phyloP scores from a whole-genome alignment of 495 filamentous ascomycete species.

The Tuber indicum region DNA sequence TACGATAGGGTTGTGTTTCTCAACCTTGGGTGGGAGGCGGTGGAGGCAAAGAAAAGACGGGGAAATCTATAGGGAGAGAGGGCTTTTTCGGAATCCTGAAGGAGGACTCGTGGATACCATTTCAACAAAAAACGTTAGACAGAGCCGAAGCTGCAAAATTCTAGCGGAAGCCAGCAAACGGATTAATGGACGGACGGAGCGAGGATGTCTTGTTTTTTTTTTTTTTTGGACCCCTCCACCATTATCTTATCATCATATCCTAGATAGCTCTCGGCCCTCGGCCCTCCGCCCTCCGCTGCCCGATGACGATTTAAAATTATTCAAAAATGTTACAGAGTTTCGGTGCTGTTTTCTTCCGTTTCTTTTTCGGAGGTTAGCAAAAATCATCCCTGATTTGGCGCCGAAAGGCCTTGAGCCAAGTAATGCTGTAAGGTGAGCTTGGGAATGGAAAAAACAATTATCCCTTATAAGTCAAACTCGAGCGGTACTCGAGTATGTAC shows the following conservation, averaged over 20 bases:
- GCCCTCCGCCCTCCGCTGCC: background rate
- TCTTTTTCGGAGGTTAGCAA: background rate
- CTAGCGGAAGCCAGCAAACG: background rate
- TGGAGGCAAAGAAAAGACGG: background rate
- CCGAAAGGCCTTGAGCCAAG: background rate
- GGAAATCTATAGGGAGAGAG: background rate
- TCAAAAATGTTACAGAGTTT: background rate
- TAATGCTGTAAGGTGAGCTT: background rate
- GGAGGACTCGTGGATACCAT: background rate
- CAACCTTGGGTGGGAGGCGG: background rate
- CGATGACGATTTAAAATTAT: background rate
- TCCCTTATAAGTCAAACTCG: background rate
- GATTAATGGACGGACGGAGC: background rate
- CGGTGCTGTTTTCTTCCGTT: background rate
- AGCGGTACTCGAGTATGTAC: too few species aligned
- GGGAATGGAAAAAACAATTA: constrained; percentile 1
- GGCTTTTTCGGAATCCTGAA: background rate
- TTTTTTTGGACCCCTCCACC: background rate
- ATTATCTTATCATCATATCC: background rate
- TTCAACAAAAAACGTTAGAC: background rate
- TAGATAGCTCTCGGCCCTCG: background rate
- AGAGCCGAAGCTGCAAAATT: background rate
- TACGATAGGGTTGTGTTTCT: background rate
- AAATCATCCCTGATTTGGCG: background rate
- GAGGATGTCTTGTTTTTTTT: background rate